Percentiles rank a stretch among this genome's conserved stretches.
phyloP scores from a whole-genome alignment of 139 green algal species.

The Dunaliella sp. region DNA sequence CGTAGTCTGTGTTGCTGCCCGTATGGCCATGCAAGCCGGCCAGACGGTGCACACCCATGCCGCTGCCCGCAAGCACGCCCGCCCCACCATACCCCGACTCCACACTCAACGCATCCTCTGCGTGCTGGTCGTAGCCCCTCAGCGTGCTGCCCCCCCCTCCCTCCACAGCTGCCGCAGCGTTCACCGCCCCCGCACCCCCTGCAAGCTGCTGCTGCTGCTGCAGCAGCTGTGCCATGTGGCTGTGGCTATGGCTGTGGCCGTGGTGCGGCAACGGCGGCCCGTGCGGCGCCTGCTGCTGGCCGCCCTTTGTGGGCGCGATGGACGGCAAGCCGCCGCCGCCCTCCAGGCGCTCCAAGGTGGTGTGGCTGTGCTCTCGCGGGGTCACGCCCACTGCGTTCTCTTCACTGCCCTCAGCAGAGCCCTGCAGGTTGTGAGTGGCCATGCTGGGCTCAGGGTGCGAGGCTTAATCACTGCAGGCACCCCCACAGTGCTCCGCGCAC shows the following conservation, averaged over 20 bases:
- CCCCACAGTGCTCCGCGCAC: too few relatives aligned
- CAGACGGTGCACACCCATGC: constrained; percentile 7
- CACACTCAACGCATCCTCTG: background rate
- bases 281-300: background rate
- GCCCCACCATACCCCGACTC: background rate
- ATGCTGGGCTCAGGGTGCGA: too few relatives aligned
- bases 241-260: background rate
- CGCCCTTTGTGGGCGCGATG: background rate
- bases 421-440: too few relatives aligned
- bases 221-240: background rate
- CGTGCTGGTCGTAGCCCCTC: background rate
- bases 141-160: background rate
- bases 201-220: background rate
- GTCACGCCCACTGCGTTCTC: background rate
- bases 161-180: background rate
- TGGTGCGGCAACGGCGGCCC: background rate
- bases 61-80: background rate
- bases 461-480: too few relatives aligned
- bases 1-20: too few relatives aligned
- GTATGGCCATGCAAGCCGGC: constrained; percentile 25
- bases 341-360: background rate
- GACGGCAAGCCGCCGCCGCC: background rate
- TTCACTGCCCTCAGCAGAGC: background rate
- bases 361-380: background rate
- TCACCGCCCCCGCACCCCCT: background rate